phyloP scores from a whole-genome alignment of 83 land plant genomes.

The Picea engelmannii region DNA sequence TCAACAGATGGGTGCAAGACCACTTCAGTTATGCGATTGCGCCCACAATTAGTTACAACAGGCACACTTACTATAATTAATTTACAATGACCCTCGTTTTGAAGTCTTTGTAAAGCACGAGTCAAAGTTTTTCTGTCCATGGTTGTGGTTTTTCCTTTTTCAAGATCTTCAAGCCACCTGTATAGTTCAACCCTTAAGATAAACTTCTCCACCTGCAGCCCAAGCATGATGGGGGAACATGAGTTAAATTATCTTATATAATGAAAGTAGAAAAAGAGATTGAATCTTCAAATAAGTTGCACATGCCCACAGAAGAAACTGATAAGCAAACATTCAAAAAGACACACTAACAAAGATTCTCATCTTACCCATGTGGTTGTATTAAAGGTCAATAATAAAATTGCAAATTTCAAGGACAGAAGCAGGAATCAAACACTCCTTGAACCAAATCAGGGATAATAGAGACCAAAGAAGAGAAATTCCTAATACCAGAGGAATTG shows the following conservation, averaged over 20 bases:
- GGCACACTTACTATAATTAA: conserved; percentile 67
- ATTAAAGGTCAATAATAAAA: neutral
- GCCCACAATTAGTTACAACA: conserved; percentile 72
- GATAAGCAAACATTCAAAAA: neutral
- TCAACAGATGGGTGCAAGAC: conserved; percentile 80
- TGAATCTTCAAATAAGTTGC: neutral
- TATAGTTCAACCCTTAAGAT: conserved; percentile 72
- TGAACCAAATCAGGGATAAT: neutral
- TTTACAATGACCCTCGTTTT: conserved; percentile 72
- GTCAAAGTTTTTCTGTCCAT: conserved; percentile 81
- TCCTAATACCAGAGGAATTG: neutral
- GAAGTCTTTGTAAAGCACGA: conserved; percentile 63
- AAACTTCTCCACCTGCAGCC: conserved; percentile 77
- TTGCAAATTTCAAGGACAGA: neutral
- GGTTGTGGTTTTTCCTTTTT: conserved; percentile 60
- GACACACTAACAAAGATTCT: neutral
- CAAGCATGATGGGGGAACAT: neutral
- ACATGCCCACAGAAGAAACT: neutral
- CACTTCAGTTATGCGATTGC: conserved; percentile 60
- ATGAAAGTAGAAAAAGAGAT: neutral
- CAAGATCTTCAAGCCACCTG: conserved; percentile 83
- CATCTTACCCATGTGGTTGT: neutral
- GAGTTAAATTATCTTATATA: neutral
- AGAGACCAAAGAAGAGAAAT: neutral
- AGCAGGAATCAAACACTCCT: neutral